Base-by-base conservation (phyloP, 2,329 filamentous ascomycete species). In the Colletotrichum sp. region DNA sequence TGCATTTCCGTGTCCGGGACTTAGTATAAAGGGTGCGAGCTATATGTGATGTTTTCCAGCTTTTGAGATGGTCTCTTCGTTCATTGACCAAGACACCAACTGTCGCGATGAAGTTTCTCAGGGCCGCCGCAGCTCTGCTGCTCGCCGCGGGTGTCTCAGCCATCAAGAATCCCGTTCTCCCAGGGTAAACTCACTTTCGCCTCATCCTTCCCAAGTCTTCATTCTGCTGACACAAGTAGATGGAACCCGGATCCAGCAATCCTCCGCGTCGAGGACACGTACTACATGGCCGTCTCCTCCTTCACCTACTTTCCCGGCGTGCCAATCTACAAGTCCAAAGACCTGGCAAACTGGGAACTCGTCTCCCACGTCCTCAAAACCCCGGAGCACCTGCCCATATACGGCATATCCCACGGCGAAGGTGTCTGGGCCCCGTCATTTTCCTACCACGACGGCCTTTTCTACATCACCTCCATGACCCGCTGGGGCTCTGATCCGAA, bases 221-320 rank as follows among this genome's bases (percentile, higher is more conserved):
- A 6, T 15, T 18, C 26, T 12, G 28, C 60, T 55, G 26, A 65
- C 9, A n/a, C n/a, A n/a, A 16, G 3, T 21, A 76, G 74, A 66
- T 76, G 71, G 74, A 76, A 76, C 58, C 71, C 71, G 1, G 71
- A 76, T 30, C 73, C 73, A 24, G 71, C 74, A 5, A 74, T 69
- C 15, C 71, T 74, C 63, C 69, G 68, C 13, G 64, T 75, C 2
- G 57, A 52, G n/a, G 67, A 75, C 3, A 72, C 34, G 60, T 72
- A 63, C 21, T 71, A 65, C 65, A 65, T 75, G 65, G 64, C 68
- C 57, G 58, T 65, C 21, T 69, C 67, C 9, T 68, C 68, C 32
- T 66, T 77, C 65, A 92, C 92, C 79, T 87, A 91, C 13, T 92
- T 92, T 78, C 86, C 91, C 0, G 90, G 91, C 30, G 83, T 86